Evolutionary conservation across 768 basidiomycete genomes (phyloP), one percentile per base, ranked within the genome.

Genomic region (Cyclocybe cylindracea): DNA sequence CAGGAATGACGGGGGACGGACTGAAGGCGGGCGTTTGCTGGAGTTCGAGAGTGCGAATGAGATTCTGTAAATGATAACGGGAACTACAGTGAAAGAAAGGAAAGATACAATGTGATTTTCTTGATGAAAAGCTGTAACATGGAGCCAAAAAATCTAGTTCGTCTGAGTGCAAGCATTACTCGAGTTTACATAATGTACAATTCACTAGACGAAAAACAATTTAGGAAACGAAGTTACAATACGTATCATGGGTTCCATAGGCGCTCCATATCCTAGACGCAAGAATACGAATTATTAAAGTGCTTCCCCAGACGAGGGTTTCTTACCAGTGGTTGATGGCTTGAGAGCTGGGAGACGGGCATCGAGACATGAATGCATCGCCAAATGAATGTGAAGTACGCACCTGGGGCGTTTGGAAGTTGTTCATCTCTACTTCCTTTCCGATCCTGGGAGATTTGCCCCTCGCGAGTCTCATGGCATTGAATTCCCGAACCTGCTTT

Each of bases 341-440:
- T 48, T 18, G 46, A 48, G 10, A 48, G 34, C 46, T 48, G 10
- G 16, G 8, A 19, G 29, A 6, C 11, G 18, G 18, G 37, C 34
- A 37, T 10, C 3, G 16, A 10, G 13, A 24, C 10, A 2, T 14
- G 14, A 38, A 1, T 11, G 18, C 24, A 24, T 24, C 24, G 24
- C 24, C 5, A 24, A 24, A 24, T 24, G 24, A 3, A 24, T 24
- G 4, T 24, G 13, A 10, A 18, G 13, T 2, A 48, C 36, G 7
- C 10, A 48, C 46, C 46, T 48, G 46, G 10, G 51, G 51, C 10
- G 38, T 44, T 29, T 37, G 36, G 37, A 52, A 52, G 36, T 52
- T 52, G 44, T 45, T 39, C 51, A 52, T 52, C 33, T 52, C 51
- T 11, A 45, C 44, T 4, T 34, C 29, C 5, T 7, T 16, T 6